phyloP scores from a whole-genome alignment of 164 flowering plant genomes.

The Chloranthus sessilifolius region DNA sequence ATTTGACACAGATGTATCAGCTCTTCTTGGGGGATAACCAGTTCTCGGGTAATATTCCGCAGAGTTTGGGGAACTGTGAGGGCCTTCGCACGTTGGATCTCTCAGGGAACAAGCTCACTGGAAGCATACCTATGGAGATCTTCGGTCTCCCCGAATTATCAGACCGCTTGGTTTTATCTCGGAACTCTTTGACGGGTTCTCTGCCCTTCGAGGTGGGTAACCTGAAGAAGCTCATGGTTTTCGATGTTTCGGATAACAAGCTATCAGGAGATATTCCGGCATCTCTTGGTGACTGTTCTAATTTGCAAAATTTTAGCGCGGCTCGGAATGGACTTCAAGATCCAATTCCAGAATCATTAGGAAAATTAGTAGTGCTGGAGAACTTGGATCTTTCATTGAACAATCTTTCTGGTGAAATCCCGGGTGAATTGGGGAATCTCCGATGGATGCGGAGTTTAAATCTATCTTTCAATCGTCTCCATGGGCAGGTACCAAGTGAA shows the following conservation, averaged over 20 bases:
- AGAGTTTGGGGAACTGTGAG: conserved; percentile 17
- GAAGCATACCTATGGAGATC: conserved; percentile 20
- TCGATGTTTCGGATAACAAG: conserved; percentile 22
- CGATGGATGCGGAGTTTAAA: conserved; percentile 12
- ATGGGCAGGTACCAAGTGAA: conserved; percentile 30
- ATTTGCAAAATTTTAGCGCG: conserved; percentile 10
- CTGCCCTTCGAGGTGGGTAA: conserved; percentile 25
- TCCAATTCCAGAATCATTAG: conserved; percentile 19
- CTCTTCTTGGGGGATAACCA: conserved; percentile 7
- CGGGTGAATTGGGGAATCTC: conserved; percentile 11
- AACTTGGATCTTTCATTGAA: conserved; percentile 24
- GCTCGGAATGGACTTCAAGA: conserved; percentile 21
- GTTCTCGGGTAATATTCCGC: conserved; percentile 30
- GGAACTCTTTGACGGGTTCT: conserved; percentile 18
- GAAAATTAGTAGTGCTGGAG: conserved; percentile 9
- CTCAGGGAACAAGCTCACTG: conserved; percentile 19
- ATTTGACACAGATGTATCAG: conserved; percentile 8
- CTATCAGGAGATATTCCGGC: conserved; percentile 26
- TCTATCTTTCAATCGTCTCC: conserved; percentile 32
- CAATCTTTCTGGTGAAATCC: conserved; percentile 27
- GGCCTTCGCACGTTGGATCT: conserved; percentile 9
- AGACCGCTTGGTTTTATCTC: not conserved
- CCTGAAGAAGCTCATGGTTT: conserved; percentile 1
- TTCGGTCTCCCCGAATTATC: conserved; percentile 8
- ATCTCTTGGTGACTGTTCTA: conserved; percentile 16